Evolutionary conservation across 345 rosid genomes (phyloP).

Genomic region (Citrus australasica): DNA sequence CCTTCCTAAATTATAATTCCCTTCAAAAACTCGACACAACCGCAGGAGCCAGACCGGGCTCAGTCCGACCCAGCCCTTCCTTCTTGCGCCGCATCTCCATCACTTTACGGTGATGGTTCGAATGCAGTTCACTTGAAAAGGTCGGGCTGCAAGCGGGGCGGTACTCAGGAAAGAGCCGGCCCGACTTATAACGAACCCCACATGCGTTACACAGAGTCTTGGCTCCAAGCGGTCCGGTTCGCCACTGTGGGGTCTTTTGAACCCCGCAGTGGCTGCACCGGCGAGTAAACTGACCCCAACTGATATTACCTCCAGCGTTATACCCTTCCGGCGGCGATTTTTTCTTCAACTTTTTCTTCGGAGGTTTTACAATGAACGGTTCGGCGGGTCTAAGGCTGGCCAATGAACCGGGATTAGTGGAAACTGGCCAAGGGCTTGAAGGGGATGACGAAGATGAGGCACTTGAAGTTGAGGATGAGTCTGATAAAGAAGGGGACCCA

Average conservation of each 20-base stretch:
- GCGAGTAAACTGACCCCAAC: constrained; percentile 29
- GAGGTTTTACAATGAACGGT: constrained; percentile 22
- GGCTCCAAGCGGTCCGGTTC: constrained; percentile 85
- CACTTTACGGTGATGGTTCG: constrained; percentile 87
- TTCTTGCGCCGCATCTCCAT: constrained; percentile 75
- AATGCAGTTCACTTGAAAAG: constrained; percentile 67
- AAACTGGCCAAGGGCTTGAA: constrained; percentile 27
- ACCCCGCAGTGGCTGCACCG: constrained; percentile 96
- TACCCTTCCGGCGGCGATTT: constrained; percentile 14
- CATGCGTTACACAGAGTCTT: constrained; percentile 94
- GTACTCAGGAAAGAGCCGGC: constrained; percentile 83
- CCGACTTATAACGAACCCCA: constrained; percentile 89
- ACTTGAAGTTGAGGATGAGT: constrained; percentile 44
- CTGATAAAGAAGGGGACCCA: constrained; percentile 51
- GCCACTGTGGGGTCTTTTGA: constrained; percentile 91
- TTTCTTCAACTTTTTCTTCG: constrained; percentile 36
- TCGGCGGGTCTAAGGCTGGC: constrained; percentile 20
- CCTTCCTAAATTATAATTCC: neutral
- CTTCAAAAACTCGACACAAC: constrained; percentile 59
- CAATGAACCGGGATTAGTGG: constrained; percentile 9
- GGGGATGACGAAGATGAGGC: constrained; percentile 32
- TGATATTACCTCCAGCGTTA: constrained; percentile 7
- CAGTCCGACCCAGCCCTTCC: constrained; percentile 28
- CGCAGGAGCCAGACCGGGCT: constrained; percentile 26
- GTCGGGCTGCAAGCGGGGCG: constrained; percentile 96